Percentiles rank a stretch among this genome's conserved stretches.
Conservation (phyloP, 257 asterid genomes). For the Sherardia arvensis region DNA sequence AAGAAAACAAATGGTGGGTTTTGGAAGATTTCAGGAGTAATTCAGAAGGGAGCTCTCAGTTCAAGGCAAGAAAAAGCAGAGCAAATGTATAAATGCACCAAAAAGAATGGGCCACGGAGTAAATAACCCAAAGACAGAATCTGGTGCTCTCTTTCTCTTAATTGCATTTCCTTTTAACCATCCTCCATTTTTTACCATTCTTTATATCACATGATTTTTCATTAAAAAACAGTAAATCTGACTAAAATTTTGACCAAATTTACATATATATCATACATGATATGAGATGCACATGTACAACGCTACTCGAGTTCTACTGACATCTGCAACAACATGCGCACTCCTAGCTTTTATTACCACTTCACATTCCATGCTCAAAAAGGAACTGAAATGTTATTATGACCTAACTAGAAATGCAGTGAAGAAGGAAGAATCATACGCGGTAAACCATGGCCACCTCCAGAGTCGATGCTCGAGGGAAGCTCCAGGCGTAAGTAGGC, state of each 20-base stretch:
- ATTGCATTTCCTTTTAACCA: conserved; percentile 5
- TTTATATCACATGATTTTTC: neutral
- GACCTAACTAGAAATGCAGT: neutral
- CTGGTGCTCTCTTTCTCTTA: conserved; percentile 40
- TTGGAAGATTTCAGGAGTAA: conserved; percentile 19
- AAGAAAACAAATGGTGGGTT: conserved; percentile 10
- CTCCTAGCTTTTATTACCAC: neutral
- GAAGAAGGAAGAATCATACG: neutral
- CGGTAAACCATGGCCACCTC: conserved; percentile 94
- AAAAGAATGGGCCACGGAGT: neutral
- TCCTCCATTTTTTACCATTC: neutral
- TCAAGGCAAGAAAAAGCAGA: conserved; percentile 27
- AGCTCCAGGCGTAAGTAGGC: conserved; percentile 67
- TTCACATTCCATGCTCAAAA: conserved; percentile 3
- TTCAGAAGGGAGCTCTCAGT: conserved; percentile 37
- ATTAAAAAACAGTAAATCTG: too few relatives aligned
- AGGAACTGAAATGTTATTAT: neutral
- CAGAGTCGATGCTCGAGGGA: conserved; percentile 78
- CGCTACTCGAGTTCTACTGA: neutral
- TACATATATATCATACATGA: neutral
- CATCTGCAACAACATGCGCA: neutral
- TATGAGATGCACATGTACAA: neutral
- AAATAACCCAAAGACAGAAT: conserved; percentile 11
- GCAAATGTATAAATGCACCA: neutral
- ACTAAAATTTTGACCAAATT: neutral